Percentiles rank a stretch among this genome's conserved stretches.
Evolutionary conservation across 1,284 basidiomycete genomes (phyloP).

Genomic region (Ceratorhiza oryzae-sativae): DNA sequence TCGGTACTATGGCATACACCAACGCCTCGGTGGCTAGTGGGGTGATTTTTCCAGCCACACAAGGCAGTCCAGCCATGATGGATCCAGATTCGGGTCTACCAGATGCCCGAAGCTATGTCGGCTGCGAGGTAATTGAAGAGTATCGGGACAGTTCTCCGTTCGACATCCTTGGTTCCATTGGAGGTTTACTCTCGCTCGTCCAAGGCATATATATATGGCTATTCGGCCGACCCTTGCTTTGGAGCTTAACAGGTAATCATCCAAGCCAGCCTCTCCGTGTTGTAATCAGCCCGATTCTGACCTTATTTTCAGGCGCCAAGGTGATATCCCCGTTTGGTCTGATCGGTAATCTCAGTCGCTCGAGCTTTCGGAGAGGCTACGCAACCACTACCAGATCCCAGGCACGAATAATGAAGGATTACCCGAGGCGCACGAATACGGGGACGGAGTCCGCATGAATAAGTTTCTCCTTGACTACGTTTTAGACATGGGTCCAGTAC

Average conservation of each 20-base stretch:
- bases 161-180: slow-evolving; percentile 20
- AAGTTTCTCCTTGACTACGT: slow-evolving; percentile 14
- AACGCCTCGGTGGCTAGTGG: slow-evolving; percentile 3
- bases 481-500: neutral
- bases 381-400: neutral
- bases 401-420: neutral
- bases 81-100: neutral
- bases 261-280: neutral
- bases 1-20: neutral
- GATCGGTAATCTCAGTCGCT: neutral
- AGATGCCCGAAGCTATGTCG: slow-evolving; percentile 6
- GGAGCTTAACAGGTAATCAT: slow-evolving; percentile 1
- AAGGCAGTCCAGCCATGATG: slow-evolving; percentile 3
- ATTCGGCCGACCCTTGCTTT: neutral
- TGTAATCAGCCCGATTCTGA: too few relatives aligned
- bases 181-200: slow-evolving; percentile 9
- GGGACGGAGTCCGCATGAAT: neutral
- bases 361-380: neutral
- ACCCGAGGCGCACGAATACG: neutral
- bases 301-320: neutral
- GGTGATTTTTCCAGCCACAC: slow-evolving; percentile 1
- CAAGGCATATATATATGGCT: slow-evolving; percentile 15
- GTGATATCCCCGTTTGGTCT: slow-evolving; percentile 1
- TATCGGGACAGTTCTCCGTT: slow-evolving; percentile 6
- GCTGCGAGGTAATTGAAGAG: slow-evolving; percentile 31